A percentile compares a stretch with the other conserved stretches of the same genome.
phyloP scores from a whole-genome alignment of 805 yeast species.

The Pichia nakasei region DNA sequence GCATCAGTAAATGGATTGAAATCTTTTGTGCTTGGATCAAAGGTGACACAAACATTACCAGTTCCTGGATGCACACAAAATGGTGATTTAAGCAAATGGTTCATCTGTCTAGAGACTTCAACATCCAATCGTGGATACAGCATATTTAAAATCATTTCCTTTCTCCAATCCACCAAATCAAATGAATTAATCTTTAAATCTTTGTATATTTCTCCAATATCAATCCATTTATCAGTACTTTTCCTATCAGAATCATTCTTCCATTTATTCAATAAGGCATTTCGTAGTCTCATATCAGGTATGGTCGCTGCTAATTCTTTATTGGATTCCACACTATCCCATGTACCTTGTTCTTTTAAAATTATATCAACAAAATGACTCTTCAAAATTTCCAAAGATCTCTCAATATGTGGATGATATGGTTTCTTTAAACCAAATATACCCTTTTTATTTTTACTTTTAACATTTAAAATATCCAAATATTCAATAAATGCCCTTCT shows the following conservation, averaged over 20 bases:
- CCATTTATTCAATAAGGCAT: conserved; percentile 55
- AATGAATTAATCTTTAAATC: conserved; percentile 29
- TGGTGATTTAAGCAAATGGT: conserved; percentile 90
- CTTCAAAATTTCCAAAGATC: conserved; percentile 63
- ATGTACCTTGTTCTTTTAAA: conserved; percentile 79
- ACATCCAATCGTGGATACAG: conserved; percentile 89
- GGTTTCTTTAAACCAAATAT: conserved; percentile 61
- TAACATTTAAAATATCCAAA: conserved; percentile 58
- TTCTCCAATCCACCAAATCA: conserved; percentile 54
- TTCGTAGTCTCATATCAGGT: conserved; percentile 50
- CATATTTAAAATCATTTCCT: conserved; percentile 70
- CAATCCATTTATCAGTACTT: conserved; percentile 70
- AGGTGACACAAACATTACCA: conserved; percentile 92
- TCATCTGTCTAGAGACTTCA: conserved; percentile 82
- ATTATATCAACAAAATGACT: conserved; percentile 56
- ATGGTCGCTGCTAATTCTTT: conserved; percentile 52
- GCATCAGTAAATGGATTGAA: conserved; percentile 70
- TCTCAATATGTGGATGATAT: conserved; percentile 76
- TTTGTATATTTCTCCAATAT: conserved; percentile 47
- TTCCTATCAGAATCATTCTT: conserved; percentile 38
- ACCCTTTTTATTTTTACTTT: conserved; percentile 38
- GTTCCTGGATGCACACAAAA: conserved; percentile 96
- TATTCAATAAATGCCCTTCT: conserved; percentile 80
- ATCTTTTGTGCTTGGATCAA: conserved; percentile 40
- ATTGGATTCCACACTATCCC: conserved; percentile 49